Evolutionary conservation across 257 asterid genomes (phyloP), one percentile per base, ranked within the genome.

Genomic region (Verbena officinalis): DNA sequence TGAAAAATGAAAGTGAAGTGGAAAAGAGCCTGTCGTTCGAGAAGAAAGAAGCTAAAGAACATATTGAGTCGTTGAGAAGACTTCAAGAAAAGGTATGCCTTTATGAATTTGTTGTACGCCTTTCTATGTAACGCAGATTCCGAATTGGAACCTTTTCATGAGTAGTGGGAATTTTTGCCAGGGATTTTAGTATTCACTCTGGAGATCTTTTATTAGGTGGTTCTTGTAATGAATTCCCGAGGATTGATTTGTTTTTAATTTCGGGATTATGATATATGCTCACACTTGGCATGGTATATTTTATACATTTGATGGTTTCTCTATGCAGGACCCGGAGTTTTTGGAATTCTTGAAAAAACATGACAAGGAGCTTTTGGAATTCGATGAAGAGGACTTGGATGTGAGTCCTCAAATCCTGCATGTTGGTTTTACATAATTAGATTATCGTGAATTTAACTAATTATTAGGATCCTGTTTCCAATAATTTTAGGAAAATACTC

Each of bases 271-370:
- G 49, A 20, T 11, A 13, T 30, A 20, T 50, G 48, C 21, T 46
- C 14, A 10, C 8, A 57, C 43, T 43, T 1, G 63, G 59, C 39
- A 11, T 12, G 19, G 33, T 50, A 44, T 23, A 22, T 64, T 52
- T 7, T 59, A n/a, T 30, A 48, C 40, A 62, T 33, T 50, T 60
- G 71, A 65, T 52, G 4, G 23, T 64, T 50, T 36, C 55, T 56
- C 21, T 71, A 16, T 81, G 72, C 86, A 90, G 97, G 95, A 94
- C 59, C 97, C 96, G 0, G 99, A 88, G 78, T 94, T 90, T 67
- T 90, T 78, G 66, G 89, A 88, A 70, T 90, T 77, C 80, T 83
- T 94, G 83, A 77, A 90, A 76, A 95, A 88, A 78, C 86, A 86
- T 52, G 93, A 90, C 70, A 72, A 84, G 77, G 90, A 84, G 73